Evolutionary conservation across 768 basidiomycete species (phyloP), one percentile per base, ranked within the genome.

Genomic region (Lentinula edodes): DNA sequence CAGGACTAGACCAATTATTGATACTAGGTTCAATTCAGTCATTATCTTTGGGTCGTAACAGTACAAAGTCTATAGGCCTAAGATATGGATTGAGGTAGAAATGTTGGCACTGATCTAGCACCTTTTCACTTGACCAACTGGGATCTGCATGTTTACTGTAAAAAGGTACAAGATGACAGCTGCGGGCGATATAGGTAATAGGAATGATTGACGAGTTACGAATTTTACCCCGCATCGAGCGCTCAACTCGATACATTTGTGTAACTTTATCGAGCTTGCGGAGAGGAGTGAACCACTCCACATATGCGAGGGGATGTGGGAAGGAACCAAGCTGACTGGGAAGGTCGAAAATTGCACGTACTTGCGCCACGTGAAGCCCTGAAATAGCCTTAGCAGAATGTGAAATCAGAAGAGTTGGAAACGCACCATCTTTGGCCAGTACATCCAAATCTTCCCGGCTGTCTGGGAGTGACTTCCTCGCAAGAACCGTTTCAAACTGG

Each of bases 241-340:
- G 58, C 28, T 34, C 18, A 15, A 63, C 4, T n/a, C 10, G 7
- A 35, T 63, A 60, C 8, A 58, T 53, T 35, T 23, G 18, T 18
- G 46, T 39, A 36, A 36, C 36, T 42, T 32, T 60, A 52, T 63
- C 60, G 10, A 32, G 39, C 12, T 50, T 38, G 5, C 18, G 32
- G 46, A 71, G 53, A 0, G 63, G 55, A 0, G 59, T 70, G 57
- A 66, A 72, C 66, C 67, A 71, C 20, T 72, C 63, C 20, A 72
- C 39, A 48, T 72, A 72, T 1, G 70, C 67, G 15, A 71, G 63
- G 0, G 62, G 62, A n/a, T 56, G 62, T 2, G 62, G 20, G 20
- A 52, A 53, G 9, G 52, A 8, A 3, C 60, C 66, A 23, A 63
- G 53, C 1, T 38, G 16, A 0, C 9, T 5, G 13, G 65, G 65